Evolutionary conservation across 805 yeast genomes (phyloP).

Genomic region (Wickerhamomyces bisporus): DNA sequence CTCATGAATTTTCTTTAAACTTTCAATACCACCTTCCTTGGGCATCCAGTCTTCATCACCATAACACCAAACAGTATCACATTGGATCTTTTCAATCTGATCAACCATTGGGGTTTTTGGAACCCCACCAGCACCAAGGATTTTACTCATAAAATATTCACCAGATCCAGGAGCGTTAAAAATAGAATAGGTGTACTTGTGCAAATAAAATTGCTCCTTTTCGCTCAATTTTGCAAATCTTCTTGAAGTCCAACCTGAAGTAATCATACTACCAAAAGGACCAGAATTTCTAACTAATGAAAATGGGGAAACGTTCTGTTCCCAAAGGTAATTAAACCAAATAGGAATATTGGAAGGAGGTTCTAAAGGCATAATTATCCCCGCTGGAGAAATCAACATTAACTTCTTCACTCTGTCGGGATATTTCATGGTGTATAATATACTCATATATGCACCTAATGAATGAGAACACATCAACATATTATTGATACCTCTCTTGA

Average conservation of each 20-base stretch:
- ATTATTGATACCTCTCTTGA: slow-evolving; percentile 38
- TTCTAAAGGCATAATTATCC: slow-evolving; percentile 49
- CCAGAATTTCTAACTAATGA: slow-evolving; percentile 71
- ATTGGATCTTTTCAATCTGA: slow-evolving; percentile 37
- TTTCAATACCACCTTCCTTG: slow-evolving; percentile 32
- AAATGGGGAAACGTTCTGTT: slow-evolving; percentile 81
- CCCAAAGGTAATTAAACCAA: slow-evolving; percentile 84
- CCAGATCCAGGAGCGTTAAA: slow-evolving; percentile 90
- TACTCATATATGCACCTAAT: slow-evolving; percentile 82
- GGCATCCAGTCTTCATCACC: slow-evolving; percentile 76
- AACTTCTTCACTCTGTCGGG: slow-evolving; percentile 62
- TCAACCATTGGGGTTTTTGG: slow-evolving; percentile 69
- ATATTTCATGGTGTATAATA: slow-evolving; percentile 55
- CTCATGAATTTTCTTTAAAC: slow-evolving; percentile 23
- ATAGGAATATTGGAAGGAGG: slow-evolving; percentile 49
- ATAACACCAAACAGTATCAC: slow-evolving; percentile 76
- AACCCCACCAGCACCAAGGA: slow-evolving; percentile 86
- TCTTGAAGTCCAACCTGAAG: slow-evolving; percentile 85
- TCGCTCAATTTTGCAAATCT: slow-evolving; percentile 59
- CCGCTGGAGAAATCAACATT: slow-evolving; percentile 88
- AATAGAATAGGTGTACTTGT: slow-evolving; percentile 75
- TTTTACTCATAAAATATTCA: slow-evolving; percentile 81
- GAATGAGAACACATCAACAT: slow-evolving; percentile 79
- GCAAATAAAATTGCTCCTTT: slow-evolving; percentile 49
- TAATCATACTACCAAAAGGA: slow-evolving; percentile 76